phyloP scores from a whole-genome alignment of 495 filamentous ascomycete genomes.

The Hyaloscypha variabilis region DNA sequence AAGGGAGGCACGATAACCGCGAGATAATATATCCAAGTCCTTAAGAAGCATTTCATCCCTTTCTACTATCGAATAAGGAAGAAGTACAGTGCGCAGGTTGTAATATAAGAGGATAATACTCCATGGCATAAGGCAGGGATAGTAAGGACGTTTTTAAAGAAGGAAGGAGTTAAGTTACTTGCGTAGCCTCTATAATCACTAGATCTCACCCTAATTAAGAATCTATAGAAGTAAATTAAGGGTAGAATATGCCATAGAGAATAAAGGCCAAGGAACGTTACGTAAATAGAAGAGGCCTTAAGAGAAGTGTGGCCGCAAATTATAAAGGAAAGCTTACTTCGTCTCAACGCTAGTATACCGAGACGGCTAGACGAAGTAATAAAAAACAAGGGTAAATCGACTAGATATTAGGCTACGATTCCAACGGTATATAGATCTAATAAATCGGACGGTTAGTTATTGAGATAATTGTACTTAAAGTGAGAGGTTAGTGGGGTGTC shows the following conservation, averaged over 20 bases:
- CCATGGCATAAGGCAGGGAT: conserved; percentile 17
- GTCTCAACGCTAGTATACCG: conserved; percentile 2
- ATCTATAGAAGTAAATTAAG: conserved; percentile 20
- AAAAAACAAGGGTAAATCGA: conserved; percentile 8
- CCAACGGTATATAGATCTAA: background rate
- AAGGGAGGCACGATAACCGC: conserved; percentile 14
- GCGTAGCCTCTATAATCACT: conserved; percentile 16
- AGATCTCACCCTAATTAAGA: conserved; percentile 25
- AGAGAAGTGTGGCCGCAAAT: conserved; percentile 15
- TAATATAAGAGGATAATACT: conserved; percentile 21
- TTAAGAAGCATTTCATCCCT: conserved; percentile 15
- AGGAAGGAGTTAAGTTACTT: background rate
- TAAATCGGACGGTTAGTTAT: background rate
- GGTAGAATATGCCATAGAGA: background rate
- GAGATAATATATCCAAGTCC: conserved; percentile 3
- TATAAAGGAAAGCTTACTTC: background rate
- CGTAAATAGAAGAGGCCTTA: conserved; percentile 1
- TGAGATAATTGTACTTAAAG: background rate
- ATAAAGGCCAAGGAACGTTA: background rate
- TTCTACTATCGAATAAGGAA: conserved; percentile 13
- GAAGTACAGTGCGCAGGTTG: conserved; percentile 9
- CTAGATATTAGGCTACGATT: conserved; percentile 8
- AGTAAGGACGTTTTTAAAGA: background rate
- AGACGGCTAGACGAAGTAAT: background rate
- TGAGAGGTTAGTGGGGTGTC: background rate